Evolutionary conservation across 495 filamentous ascomycete species (phyloP), one percentile per base, ranked within the genome.

Genomic region (Massariosphaeria phaeospora): DNA sequence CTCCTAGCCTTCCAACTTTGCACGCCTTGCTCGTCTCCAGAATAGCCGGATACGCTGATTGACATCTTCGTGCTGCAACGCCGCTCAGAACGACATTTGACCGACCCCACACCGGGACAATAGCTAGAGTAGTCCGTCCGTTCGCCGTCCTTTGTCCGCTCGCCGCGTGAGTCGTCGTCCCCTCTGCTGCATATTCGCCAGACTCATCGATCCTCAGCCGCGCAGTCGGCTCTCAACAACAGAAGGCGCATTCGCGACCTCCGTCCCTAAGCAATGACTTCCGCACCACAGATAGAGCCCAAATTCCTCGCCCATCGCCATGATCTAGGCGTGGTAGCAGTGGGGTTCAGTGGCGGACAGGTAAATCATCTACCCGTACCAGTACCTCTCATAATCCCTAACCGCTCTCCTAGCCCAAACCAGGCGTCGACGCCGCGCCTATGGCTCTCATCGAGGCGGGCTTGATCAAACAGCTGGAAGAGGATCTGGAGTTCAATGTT

Each of bases 301-400:
- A 88, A 85, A 61, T 98, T 96, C 74, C 86, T 98, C 55, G 72
- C 83, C 56, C 74, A 82, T 57, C 76, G 80, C 44, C 75, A 84
- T 67, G 82, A 96, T 59, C 79, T 98, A 48, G 93, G 93, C 51
- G 78, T 98, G 44, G 88, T 97, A 33, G 91, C 91, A 24, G 93
- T 97, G 17, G 91, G 91, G 53, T 98, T 98, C 77, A 95, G 90
- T 49, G 93, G 94, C 62, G 93, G 93, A 45, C 93, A 98, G 79
- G 91, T 91, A 80, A 61, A 57, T 55, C 24, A 15, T 30, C 25
- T 11, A 11, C 17, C 33, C 4, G 18, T n/a, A 36, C 34, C 31
- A 18, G 6, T 20, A 17, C 15, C 0, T 17, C 29, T 9, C 2
- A 1, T 13, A 26, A n/a, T 11, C 17, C 30, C 56, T 60, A 20